Evolutionary conservation across 169 alveolate genomes (phyloP).

Genomic region (Babesia gibsoni): DNA sequence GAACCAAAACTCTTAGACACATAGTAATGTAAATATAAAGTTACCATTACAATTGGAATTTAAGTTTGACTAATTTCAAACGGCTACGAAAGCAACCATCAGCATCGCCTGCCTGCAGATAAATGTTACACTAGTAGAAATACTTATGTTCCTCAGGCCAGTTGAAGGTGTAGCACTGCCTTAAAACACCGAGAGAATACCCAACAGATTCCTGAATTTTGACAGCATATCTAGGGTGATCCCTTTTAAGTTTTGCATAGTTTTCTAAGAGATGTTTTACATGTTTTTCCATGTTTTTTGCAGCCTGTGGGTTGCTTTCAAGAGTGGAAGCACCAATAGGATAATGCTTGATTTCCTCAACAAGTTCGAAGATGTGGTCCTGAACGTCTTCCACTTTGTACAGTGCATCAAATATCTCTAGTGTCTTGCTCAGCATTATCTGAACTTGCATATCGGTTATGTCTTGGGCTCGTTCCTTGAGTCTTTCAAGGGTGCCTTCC

Average conservation of each 20-base stretch:
- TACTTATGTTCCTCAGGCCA: slow-evolving; percentile 66
- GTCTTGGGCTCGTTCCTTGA: slow-evolving; percentile 40
- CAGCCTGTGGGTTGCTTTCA: background rate
- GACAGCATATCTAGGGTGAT: slow-evolving; percentile 41
- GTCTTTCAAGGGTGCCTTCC: slow-evolving; percentile 39
- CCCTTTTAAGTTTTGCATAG: slow-evolving; percentile 32
- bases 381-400: slow-evolving; percentile 60
- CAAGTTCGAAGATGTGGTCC: slow-evolving; percentile 61
- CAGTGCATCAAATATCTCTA: slow-evolving; percentile 52
- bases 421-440: slow-evolving; percentile 45
- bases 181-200: slow-evolving; percentile 41
- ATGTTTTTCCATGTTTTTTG: slow-evolving; percentile 30
- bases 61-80: too few relatives aligned
- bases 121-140: slow-evolving; percentile 34
- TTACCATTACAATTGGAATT: too few relatives aligned
- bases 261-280: slow-evolving; percentile 21
- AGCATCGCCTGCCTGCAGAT: too few relatives aligned
- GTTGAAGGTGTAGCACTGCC: slow-evolving; percentile 57
- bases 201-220: slow-evolving; percentile 57
- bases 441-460: slow-evolving; percentile 60
- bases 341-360: slow-evolving; percentile 38
- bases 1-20: too few relatives aligned
- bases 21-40: too few relatives aligned
- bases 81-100: too few relatives aligned
- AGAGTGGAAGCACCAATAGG: slow-evolving; percentile 5